These are phyloP conservation scores for Paracamarosporium sp. DNA, from an alignment of 2,329 filamentous ascomycete species.

Conservation along the genomic window DNA sequence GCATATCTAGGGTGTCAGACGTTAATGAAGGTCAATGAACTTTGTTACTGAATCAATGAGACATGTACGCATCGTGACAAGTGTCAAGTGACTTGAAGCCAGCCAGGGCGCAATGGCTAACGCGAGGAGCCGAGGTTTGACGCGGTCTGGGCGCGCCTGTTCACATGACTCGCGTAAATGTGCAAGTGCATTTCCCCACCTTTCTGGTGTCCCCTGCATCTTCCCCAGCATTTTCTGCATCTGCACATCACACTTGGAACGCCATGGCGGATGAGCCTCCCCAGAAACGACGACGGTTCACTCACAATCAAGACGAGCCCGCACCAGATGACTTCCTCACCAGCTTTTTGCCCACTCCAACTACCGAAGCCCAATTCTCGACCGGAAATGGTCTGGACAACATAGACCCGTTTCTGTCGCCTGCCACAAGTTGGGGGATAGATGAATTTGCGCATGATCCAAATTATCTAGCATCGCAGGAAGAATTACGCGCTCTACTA, in stretches of 20 bases:
- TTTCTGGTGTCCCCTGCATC: not conserved
- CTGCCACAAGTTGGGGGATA: conserved; percentile 31
- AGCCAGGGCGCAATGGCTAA: not conserved
- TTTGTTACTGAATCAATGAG: not conserved
- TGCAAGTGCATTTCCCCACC: conserved; percentile 2
- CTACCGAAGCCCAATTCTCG: conserved; percentile 3
- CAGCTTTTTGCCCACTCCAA: conserved; percentile 11
- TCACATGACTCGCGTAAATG: conserved; percentile 2
- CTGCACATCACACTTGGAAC: not conserved
- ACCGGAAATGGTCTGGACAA: conserved; percentile 12
- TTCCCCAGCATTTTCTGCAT: not conserved
- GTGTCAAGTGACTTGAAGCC: not conserved
- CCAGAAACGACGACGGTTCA: conserved; percentile 18
- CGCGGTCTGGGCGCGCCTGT: not conserved
- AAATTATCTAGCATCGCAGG: conserved; percentile 36
- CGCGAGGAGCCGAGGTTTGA: not conserved
- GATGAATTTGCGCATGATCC: conserved; percentile 37
- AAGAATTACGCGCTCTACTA: conserved; percentile 32
- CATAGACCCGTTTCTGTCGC: conserved; percentile 31
- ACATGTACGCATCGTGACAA: not conserved
- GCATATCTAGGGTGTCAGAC: not conserved
- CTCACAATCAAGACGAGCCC: conserved; percentile 8
- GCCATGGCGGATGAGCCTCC: conserved; percentile 18
- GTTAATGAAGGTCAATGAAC: not conserved
- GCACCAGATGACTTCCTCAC: conserved; percentile 9